phyloP scores from a whole-genome alignment of 805 yeast species.

The Zygosaccharomyces bisporus region DNA sequence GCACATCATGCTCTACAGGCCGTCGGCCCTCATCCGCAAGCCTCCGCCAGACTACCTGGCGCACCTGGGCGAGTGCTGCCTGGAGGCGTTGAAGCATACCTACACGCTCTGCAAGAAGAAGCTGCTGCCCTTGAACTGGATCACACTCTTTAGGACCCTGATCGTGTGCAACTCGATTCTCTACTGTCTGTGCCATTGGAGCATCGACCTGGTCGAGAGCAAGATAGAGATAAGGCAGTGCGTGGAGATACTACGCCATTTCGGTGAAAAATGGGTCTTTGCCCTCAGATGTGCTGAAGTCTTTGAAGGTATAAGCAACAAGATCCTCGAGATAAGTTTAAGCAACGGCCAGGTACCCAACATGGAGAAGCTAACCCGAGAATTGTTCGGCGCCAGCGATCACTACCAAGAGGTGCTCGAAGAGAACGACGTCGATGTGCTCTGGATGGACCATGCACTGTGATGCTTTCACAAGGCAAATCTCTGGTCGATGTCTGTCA shows the following conservation, averaged over 20 bases:
- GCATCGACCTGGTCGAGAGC: conserved; percentile 44
- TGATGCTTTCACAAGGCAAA: conserved; percentile 4
- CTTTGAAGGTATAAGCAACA: conserved; percentile 42
- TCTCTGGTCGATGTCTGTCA: neutral
- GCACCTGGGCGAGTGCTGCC: conserved; percentile 44
- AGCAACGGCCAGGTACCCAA: conserved; percentile 39
- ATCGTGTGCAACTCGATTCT: conserved; percentile 47
- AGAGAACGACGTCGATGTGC: conserved; percentile 45
- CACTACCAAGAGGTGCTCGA: conserved; percentile 46
- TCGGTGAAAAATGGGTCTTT: conserved; percentile 46
- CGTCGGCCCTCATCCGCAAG: conserved; percentile 46
- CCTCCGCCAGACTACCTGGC: conserved; percentile 42
- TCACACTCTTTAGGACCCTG: conserved; percentile 44
- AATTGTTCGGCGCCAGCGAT: conserved; percentile 43
- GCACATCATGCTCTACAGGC: conserved; percentile 46
- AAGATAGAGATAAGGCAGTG: conserved; percentile 45
- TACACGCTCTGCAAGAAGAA: conserved; percentile 44
- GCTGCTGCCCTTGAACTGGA: conserved; percentile 48
- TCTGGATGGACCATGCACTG: conserved; percentile 38
- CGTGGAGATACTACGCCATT: conserved; percentile 45
- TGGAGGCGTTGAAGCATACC: conserved; percentile 45
- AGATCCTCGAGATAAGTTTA: conserved; percentile 44
- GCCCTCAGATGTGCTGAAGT: conserved; percentile 45
- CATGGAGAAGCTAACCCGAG: conserved; percentile 40
- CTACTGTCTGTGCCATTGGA: conserved; percentile 46